A percentile compares a stretch with the other conserved stretches of the same genome.
phyloP scores from a whole-genome alignment of 768 basidiomycete species.

The Russula virescens region DNA sequence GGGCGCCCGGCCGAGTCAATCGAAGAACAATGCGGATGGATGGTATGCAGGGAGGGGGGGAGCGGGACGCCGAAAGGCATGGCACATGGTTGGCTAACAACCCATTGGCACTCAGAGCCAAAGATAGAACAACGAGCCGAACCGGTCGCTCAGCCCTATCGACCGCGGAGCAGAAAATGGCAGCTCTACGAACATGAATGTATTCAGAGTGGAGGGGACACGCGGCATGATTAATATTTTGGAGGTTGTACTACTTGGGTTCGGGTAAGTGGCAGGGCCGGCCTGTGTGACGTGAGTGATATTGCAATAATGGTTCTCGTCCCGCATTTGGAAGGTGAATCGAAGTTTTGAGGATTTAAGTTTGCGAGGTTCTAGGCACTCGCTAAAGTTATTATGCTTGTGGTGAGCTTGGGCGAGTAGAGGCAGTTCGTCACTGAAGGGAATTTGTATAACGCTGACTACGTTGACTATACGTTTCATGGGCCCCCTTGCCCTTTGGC shows the following conservation, averaged over 20 bases:
- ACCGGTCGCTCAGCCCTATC: neutral
- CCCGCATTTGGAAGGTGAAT: slow-evolving; percentile 6
- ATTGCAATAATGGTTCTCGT: neutral
- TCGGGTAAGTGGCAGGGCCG: neutral
- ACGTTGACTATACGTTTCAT: neutral
- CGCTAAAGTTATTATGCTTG: neutral
- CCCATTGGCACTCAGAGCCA: neutral
- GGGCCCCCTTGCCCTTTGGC: too few relatives aligned
- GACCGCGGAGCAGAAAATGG: slow-evolving; percentile 13
- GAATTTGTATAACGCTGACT: neutral
- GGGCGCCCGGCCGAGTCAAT: neutral
- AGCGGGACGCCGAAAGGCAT: neutral
- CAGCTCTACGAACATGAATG: neutral
- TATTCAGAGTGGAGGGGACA: too few relatives aligned
- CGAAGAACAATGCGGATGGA: slow-evolving; percentile 10
- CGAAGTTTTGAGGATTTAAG: neutral
- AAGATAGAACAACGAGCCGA: neutral
- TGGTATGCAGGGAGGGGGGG: neutral
- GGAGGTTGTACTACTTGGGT: too few relatives aligned
- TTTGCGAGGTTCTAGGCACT: neutral
- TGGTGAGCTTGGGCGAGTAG: neutral
- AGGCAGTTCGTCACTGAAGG: neutral
- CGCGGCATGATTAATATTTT: neutral
- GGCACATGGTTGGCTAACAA: neutral
- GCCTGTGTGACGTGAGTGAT: too few relatives aligned